Evolutionary conservation across 768 basidiomycete species (phyloP), one percentile per base, ranked within the genome.

Genomic region (Russula foetens): DNA sequence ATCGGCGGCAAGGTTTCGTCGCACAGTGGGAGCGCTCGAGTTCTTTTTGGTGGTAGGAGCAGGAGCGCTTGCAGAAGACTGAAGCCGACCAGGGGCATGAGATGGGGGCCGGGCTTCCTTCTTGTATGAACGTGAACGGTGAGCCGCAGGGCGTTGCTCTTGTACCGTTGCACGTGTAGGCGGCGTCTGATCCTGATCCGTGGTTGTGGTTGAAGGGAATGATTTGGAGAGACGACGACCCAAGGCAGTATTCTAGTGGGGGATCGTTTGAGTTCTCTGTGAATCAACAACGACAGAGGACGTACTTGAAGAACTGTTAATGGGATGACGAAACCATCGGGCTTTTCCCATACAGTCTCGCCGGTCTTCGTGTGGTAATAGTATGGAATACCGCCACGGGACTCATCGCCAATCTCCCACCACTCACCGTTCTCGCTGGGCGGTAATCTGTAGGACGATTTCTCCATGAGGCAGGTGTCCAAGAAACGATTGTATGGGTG

Each of bases 301-400:
- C 76, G 67, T 67, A 84, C 91, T 79, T 96, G 93, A 19, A 96
- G 84, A 65, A 93, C 82, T 14, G 86, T 87, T 53, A 98, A 76
- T 38, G 94, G 94, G 62, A 98, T 96, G 31, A 98, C 88, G 70
- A 97, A 94, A 35, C 85, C 89, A 24, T 79, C 73, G 15, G 94
- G 94, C n/a, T 88, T 81, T 60, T 91, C 91, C 94, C 94, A 98
- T 38, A 91, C 87, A 1, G 94, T 96, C 67, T 91, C 88, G 1
- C 88, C 86, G 1, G 90, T 86, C 72, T 92, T 87, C 11, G 93
- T 97, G 68, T 95, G 93, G 73, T 96, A 95, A 74, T 93, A 98
- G 71, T 98, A 98, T 4, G 90, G 84, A 58, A 93, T 76, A 31
- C 90, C 90, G 47, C 85, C 88, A 53, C 91, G 80, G 47, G 85